A percentile compares a stretch with the other conserved stretches of the same genome.
Evolutionary conservation across 257 asterid species (phyloP).

Genomic region (Anisodus tanguticus): DNA sequence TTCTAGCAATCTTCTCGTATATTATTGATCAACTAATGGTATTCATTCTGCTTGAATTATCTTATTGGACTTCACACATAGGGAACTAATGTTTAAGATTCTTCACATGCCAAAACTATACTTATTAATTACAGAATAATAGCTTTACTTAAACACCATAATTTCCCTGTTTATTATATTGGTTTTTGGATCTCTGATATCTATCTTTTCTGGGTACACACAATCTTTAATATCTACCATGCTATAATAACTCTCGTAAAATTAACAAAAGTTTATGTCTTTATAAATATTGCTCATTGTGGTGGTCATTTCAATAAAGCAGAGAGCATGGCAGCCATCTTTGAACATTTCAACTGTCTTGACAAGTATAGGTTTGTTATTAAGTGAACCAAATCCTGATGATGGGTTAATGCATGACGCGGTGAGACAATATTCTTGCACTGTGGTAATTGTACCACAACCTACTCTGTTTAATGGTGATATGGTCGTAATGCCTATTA

Average conservation of each 20-base stretch:
- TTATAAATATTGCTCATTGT: constrained; percentile 26
- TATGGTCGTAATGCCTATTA: background rate
- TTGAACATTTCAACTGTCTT: constrained; percentile 81
- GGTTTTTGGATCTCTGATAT: background rate
- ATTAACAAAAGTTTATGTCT: background rate
- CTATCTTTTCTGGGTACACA: background rate
- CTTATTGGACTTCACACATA: background rate
- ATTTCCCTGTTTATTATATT: background rate
- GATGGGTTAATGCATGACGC: constrained; percentile 93
- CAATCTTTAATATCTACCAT: constrained; percentile 15
- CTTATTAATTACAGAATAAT: background rate
- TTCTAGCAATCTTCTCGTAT: background rate
- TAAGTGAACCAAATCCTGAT: constrained; percentile 88
- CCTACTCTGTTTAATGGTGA: constrained; percentile 12
- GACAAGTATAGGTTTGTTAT: constrained; percentile 76
- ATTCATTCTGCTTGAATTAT: constrained; percentile 21
- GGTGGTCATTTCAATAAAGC: constrained; percentile 33
- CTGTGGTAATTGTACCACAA: constrained; percentile 7
- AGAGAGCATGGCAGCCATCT: constrained; percentile 97
- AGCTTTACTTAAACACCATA: background rate
- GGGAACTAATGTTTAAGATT: background rate
- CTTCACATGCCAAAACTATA: constrained; percentile 1
- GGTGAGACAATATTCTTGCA: constrained; percentile 51
- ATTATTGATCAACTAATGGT: background rate
- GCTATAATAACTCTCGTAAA: background rate